Evolutionary conservation across 2,329 filamentous ascomycete species (phyloP), one percentile per base, ranked within the genome.

Genomic region (Coniochaeta ligniaria): DNA sequence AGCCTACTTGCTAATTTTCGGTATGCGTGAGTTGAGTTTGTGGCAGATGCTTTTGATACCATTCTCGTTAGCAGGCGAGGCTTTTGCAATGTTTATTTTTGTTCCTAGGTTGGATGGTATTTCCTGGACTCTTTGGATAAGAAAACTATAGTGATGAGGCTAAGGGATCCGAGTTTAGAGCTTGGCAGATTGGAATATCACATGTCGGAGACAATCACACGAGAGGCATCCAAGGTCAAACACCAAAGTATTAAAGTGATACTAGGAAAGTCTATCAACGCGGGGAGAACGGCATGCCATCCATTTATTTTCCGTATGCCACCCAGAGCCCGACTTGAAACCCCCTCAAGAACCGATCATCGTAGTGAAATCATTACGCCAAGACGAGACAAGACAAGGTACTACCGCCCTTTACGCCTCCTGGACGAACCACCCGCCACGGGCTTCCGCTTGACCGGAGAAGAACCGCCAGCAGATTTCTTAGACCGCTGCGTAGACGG

Each of bases 361-460:
- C 22, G n/a, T n/a, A 47, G 22, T 24, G 4, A 47, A 20, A 26
- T n/a, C 22, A 31, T 17, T 6, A n/a, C 6, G 22, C 22, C 12
- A 36, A 8, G 12, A 36, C 22, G 47, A 31, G 24, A 28, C 54
- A 38, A 38, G n/a, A 38, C 50, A 31, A 33, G 11, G 17, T 38
- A 6, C 54, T 57, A 57, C 33, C 54, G 54, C 35, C 54, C 54
- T 24, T 57, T 57, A 1, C 54, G 54, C 54, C 54, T 57, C 33
- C 24, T 52, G 20, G 43, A 47, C 22, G 52, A 33, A 36, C 67
- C 67, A 16, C 63, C 58, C 14, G 65, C 68, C 31, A 70, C 69
- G 6, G 71, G 65, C 60, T 77, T 80, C 64, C 74, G 72, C 67
- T 79, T 79, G n/a, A 69, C 64, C 20, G 75, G 71, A 45, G 76